Percentiles rank a stretch among this genome's conserved stretches.
Evolutionary conservation across 2,329 filamentous ascomycete genomes (phyloP).

Genomic region (Phaeosphaeriaceae sp.): DNA sequence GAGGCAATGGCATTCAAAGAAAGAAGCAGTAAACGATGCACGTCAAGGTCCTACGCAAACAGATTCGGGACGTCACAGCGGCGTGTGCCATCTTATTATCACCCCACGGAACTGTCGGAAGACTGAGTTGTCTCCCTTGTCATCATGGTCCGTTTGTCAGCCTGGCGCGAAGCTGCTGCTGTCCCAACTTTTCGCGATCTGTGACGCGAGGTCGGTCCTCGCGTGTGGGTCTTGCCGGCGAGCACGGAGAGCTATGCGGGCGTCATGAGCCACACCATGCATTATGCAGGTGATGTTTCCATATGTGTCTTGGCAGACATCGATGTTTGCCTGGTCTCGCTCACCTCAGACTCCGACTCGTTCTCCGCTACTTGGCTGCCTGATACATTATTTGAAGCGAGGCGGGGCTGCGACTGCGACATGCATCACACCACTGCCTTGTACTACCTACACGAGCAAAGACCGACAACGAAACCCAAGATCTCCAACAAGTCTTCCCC

Average conservation of each 20-base stretch:
- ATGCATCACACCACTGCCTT: not conserved
- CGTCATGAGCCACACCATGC: conserved; percentile 12
- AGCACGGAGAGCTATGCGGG: conserved; percentile 5
- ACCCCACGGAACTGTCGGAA: conserved; percentile 37
- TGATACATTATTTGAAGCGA: conserved; percentile 8
- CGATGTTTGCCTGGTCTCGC: not conserved
- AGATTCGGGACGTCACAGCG: conserved; percentile 1
- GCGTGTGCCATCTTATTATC: conserved; percentile 21
- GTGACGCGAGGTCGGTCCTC: conserved; percentile 7
- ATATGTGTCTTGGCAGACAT: not conserved
- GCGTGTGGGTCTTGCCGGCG: conserved; percentile 12
- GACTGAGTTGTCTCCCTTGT: conserved; percentile 11
- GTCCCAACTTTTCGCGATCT: conserved; percentile 21
- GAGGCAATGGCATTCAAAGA: not conserved
- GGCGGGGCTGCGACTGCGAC: conserved; percentile 2
- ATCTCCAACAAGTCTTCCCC: not conserved
- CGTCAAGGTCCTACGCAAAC: conserved; percentile 4
- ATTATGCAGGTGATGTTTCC: conserved; percentile 1
- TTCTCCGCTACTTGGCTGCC: not conserved
- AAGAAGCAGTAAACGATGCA: conserved; percentile 15
- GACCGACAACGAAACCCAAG: not conserved
- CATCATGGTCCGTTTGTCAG: conserved; percentile 39
- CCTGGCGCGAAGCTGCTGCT: conserved; percentile 26
- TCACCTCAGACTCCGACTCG: conserved; percentile 5
- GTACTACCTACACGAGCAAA: not conserved